Percentiles rank a stretch among this genome's conserved stretches.
These are phyloP conservation scores for Beauveria pseudobassiana DNA, from an alignment of 2,329 filamentous ascomycete genomes.

Conservation along the genomic window DNA sequence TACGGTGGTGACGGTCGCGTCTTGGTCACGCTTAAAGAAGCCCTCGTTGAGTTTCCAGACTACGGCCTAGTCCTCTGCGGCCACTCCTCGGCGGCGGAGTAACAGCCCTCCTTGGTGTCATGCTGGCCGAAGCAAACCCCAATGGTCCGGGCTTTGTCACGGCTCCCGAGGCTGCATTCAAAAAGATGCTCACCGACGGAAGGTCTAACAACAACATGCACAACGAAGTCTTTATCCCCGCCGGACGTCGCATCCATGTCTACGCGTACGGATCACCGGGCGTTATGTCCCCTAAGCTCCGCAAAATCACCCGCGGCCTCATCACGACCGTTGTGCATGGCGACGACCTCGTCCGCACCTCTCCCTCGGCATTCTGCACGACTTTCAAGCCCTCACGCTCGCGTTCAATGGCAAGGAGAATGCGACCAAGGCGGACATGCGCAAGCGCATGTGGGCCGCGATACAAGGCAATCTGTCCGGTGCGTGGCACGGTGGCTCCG, in stretches of 20 bases:
- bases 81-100: conserved; percentile 65
- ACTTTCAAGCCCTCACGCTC: conserved; percentile 64
- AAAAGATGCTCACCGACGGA: conserved; percentile 29
- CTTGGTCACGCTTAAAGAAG: conserved; percentile 56
- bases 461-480: conserved; percentile 54
- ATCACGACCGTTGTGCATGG: conserved; percentile 70
- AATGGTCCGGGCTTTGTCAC: conserved; percentile 56
- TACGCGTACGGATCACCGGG: conserved; percentile 72
- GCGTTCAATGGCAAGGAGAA: conserved; percentile 66
- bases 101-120: conserved; percentile 61
- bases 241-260: conserved; percentile 66
- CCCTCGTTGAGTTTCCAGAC: conserved; percentile 57
- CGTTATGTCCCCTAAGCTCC: conserved; percentile 62
- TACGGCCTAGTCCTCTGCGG: conserved; percentile 65
- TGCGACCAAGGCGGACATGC: conserved; percentile 59
- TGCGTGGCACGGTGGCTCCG: conserved; percentile 46
- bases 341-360: conserved; percentile 65
- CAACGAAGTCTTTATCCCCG: conserved; percentile 46
- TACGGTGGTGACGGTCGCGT: conserved; percentile 62
- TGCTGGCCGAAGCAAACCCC: conserved; percentile 57
- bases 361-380: conserved; percentile 65
- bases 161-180: conserved; percentile 38
- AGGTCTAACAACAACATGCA: conserved; percentile 20
- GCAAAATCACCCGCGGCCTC: conserved; percentile 62
- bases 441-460: conserved; percentile 57